These are phyloP conservation scores for Cynara cardunculus DNA, from an alignment of 129 eudicot species.

Conservation along the genomic window DNA sequence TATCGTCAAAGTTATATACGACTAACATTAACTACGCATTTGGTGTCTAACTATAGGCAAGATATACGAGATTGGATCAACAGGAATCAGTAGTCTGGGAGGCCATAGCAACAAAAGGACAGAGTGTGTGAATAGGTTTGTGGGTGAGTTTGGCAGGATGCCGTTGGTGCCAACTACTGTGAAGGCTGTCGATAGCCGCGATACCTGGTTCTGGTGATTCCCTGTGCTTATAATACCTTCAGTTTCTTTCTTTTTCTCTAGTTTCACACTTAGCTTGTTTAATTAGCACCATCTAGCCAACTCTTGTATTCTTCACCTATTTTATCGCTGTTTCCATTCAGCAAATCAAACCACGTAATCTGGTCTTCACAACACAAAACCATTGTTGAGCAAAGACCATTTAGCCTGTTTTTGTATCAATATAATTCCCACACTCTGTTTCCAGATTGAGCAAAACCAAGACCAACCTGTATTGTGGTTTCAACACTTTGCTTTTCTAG, in stretches of 20 bases:
- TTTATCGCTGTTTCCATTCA: background rate
- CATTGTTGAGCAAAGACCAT: background rate
- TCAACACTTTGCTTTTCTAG: background rate
- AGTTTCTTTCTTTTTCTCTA: background rate
- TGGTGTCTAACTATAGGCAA: slow-evolving; percentile 48
- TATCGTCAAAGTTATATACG: background rate
- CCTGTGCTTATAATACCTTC: background rate
- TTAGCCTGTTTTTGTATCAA: slow-evolving; percentile 21
- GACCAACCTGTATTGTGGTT: background rate
- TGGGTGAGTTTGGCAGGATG: slow-evolving; percentile 65
- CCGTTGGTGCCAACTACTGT: slow-evolving; percentile 72
- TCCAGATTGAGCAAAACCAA: slow-evolving; percentile 2
- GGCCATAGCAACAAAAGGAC: slow-evolving; percentile 73
- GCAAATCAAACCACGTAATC: slow-evolving; percentile 4
- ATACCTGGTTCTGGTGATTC: slow-evolving; percentile 81
- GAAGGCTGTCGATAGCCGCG: slow-evolving; percentile 89
- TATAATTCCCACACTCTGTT: slow-evolving; percentile 3
- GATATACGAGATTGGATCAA: slow-evolving; percentile 84
- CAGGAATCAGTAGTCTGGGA: slow-evolving; percentile 89
- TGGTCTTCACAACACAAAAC: background rate
- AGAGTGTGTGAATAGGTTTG: slow-evolving; percentile 74
- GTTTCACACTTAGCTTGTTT: slow-evolving; percentile 2
- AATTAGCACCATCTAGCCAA: slow-evolving; percentile 15
- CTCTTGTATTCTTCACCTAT: slow-evolving; percentile 5
- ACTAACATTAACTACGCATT: background rate